Percentiles rank a stretch among this genome's conserved stretches.
These are phyloP conservation scores for Annulohypoxylon moriforme DNA, from an alignment of 495 filamentous ascomycete genomes.

Conservation along the genomic window DNA sequence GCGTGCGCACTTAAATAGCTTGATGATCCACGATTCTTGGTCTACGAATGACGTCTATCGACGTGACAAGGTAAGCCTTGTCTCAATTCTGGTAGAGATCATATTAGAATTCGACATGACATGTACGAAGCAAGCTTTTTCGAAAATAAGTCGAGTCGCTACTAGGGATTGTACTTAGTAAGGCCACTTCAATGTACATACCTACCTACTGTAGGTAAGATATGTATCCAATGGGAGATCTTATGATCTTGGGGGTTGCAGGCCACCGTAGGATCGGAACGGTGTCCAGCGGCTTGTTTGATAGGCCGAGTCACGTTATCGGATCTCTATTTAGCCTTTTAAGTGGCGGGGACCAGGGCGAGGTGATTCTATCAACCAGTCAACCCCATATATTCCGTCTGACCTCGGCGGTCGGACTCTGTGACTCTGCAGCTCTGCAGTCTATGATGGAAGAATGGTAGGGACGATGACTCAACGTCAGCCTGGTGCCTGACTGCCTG, in stretches of 20 bases:
- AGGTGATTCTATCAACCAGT: slow-evolving; percentile 6
- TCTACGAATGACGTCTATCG: slow-evolving; percentile 4
- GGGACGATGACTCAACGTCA: slow-evolving; percentile 34
- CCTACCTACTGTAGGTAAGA: too few species aligned
- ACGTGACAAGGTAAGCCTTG: slow-evolving; percentile 21
- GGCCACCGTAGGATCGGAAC: slow-evolving; percentile 15
- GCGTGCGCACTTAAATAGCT: neutral
- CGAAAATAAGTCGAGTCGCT: neutral
- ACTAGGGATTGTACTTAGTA: slow-evolving; percentile 28
- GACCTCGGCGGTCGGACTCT: slow-evolving; percentile 24
- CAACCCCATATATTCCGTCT: slow-evolving; percentile 17
- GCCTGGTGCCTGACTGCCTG: slow-evolving; percentile 39
- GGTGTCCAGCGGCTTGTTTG: slow-evolving; percentile 23
- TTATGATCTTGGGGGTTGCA: neutral
- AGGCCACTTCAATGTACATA: slow-evolving; percentile 21
- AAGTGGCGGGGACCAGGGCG: slow-evolving; percentile 5
- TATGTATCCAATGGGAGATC: slow-evolving; percentile 18
- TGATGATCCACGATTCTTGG: neutral
- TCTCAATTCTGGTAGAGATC: slow-evolving; percentile 11
- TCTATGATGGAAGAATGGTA: slow-evolving; percentile 7
- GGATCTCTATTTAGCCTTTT: slow-evolving; percentile 32
- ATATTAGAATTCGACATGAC: slow-evolving; percentile 15
- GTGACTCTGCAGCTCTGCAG: neutral
- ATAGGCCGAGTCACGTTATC: slow-evolving; percentile 42
- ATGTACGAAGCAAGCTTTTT: slow-evolving; percentile 19